Evolutionary conservation across 352 stramenopile genomes (phyloP).

Genomic region (Globisporangium orthogonon): DNA sequence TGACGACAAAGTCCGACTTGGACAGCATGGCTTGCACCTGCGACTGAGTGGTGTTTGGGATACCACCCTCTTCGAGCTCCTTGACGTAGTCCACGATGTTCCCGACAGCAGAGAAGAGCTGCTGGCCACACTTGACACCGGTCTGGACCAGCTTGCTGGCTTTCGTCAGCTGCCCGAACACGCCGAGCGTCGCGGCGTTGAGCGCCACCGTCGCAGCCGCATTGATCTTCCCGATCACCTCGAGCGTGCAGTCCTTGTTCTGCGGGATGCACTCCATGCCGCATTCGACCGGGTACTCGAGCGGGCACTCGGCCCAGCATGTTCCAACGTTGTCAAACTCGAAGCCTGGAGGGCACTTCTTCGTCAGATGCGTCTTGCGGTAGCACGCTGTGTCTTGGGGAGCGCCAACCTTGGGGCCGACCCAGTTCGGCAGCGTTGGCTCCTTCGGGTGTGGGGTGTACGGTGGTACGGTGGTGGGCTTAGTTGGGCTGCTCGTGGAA

Average conservation of each 20-base stretch:
- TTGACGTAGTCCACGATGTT: conserved; percentile 36
- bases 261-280: conserved; percentile 54
- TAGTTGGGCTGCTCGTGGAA: no score
- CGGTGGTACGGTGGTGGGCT: background rate
- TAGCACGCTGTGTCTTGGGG: conserved; percentile 16
- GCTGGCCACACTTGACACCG: conserved; percentile 36
- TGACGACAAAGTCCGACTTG: conserved; percentile 50
- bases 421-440: conserved; percentile 16
- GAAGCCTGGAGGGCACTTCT: conserved; percentile 12
- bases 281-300: conserved; percentile 71
- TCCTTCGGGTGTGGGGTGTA: conserved; percentile 19
- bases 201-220: conserved; percentile 41
- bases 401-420: conserved; percentile 14
- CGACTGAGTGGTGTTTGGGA: conserved; percentile 35
- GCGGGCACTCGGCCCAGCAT: conserved; percentile 66
- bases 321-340: conserved; percentile 16
- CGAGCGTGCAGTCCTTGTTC: conserved; percentile 47
- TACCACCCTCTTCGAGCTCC: conserved; percentile 20
- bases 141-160: conserved; percentile 36
- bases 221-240: conserved; percentile 42
- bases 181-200: conserved; percentile 38
- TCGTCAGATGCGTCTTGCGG: conserved; percentile 17
- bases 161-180: conserved; percentile 38
- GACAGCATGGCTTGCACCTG: conserved; percentile 39
- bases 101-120: conserved; percentile 37